A percentile compares a stretch with the other conserved stretches of the same genome.
Evolutionary conservation across 2,329 filamentous ascomycete species (phyloP).

Genomic region (Microdochium paspali): DNA sequence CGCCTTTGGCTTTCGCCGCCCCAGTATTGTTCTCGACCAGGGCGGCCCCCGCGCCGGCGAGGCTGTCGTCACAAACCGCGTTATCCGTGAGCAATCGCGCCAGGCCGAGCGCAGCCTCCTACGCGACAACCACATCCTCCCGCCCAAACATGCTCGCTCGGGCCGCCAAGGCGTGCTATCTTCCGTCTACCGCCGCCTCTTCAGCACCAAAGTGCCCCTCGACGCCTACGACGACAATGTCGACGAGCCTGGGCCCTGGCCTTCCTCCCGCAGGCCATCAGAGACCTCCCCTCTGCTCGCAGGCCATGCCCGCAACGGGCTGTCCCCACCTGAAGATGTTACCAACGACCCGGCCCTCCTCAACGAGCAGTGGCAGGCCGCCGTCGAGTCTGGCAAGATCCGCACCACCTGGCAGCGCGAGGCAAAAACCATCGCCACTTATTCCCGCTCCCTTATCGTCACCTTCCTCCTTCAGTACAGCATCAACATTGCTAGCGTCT

Average conservation of each 20-base stretch:
- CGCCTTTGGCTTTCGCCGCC: slow-evolving; percentile 60
- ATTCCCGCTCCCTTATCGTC: slow-evolving; percentile 60
- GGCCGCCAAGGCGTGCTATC: slow-evolving; percentile 24
- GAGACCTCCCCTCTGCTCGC: slow-evolving; percentile 25
- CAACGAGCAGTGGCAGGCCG: slow-evolving; percentile 74
- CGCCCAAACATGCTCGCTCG: slow-evolving; percentile 42
- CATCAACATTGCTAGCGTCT: slow-evolving; percentile 72
- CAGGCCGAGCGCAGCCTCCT: slow-evolving; percentile 52
- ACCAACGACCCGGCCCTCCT: slow-evolving; percentile 45
- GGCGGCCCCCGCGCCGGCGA: slow-evolving; percentile 15
- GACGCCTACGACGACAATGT: slow-evolving; percentile 28
- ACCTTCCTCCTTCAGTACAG: slow-evolving; percentile 79
- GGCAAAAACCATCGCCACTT: slow-evolving; percentile 66
- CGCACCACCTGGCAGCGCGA: slow-evolving; percentile 89
- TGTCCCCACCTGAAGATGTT: slow-evolving; percentile 20
- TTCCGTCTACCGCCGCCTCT: slow-evolving; percentile 31
- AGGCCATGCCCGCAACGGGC: background rate
- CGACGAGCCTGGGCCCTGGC: slow-evolving; percentile 19
- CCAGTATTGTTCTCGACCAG: slow-evolving; percentile 52
- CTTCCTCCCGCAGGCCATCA: slow-evolving; percentile 13
- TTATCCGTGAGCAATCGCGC: slow-evolving; percentile 46
- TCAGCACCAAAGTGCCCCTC: slow-evolving; percentile 44
- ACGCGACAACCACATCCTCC: slow-evolving; percentile 56
- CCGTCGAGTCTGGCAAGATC: slow-evolving; percentile 70
- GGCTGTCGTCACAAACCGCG: slow-evolving; percentile 38